These are phyloP conservation scores for Xerocomus minutiporus DNA, from an alignment of 1,284 basidiomycete genomes.

Conservation along the genomic window DNA sequence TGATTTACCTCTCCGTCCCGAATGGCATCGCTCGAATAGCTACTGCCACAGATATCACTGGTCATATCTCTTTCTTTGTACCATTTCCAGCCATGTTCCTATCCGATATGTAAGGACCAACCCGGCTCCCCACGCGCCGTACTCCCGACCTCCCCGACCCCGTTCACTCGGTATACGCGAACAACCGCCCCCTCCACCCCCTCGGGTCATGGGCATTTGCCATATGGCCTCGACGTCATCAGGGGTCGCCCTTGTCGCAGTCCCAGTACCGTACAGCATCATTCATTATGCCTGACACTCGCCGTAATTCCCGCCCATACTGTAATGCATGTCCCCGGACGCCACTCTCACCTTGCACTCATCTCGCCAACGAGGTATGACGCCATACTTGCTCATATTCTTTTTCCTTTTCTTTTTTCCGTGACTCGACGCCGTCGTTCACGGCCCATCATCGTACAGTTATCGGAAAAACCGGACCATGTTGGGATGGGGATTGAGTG, in stretches of 20 bases:
- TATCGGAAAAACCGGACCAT: not conserved
- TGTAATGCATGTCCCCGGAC: not conserved
- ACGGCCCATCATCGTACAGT: not conserved
- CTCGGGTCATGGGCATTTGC: not conserved
- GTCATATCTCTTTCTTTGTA: slow-evolving; percentile 4
- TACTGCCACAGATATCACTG: not conserved
- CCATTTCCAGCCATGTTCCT: slow-evolving; percentile 1
- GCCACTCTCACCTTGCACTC: not conserved
- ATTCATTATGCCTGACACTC: not conserved
- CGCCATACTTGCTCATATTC: not conserved
- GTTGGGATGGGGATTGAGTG: not conserved
- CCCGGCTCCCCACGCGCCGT: not conserved
- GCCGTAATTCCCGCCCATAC: not conserved
- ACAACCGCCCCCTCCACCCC: not conserved
- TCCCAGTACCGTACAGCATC: not conserved
- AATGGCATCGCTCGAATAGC: slow-evolving; percentile 1
- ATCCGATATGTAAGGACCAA: not conserved
- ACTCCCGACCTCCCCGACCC: not conserved
- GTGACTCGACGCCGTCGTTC: not conserved
- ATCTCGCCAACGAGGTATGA: not conserved
- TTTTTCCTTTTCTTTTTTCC: not conserved
- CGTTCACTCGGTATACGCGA: not conserved
- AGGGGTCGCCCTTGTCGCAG: not conserved
- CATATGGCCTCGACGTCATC: not conserved
- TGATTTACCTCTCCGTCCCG: slow-evolving; percentile 24